Conservation (phyloP, 2,329 filamentous ascomycete species). For the Rasamsonia emersonii region DNA sequence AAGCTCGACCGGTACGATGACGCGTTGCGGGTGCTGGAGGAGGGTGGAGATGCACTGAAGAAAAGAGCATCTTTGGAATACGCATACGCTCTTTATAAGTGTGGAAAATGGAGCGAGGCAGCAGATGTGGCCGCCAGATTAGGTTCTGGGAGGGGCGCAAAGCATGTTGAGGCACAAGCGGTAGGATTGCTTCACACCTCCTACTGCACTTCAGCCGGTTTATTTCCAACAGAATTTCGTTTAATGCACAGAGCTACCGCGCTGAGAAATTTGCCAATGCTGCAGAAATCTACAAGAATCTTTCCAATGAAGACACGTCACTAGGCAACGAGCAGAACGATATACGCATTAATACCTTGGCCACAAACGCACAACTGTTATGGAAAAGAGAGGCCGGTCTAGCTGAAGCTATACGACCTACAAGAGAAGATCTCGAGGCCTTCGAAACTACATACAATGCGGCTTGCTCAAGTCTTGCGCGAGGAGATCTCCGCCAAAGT, state of each 20-base stretch:
- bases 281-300: slow-evolving; percentile 44
- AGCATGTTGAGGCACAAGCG: slow-evolving; percentile 55
- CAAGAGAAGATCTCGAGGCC: slow-evolving; percentile 51
- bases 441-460: slow-evolving; percentile 60
- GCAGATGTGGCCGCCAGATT: slow-evolving; percentile 40
- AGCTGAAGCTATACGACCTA: slow-evolving; percentile 45
- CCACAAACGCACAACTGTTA: slow-evolving; percentile 53
- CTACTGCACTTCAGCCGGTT: not conserved
- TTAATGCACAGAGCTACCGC: slow-evolving; percentile 39
- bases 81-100: slow-evolving; percentile 56
- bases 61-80: slow-evolving; percentile 50
- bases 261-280: slow-evolving; percentile 51
- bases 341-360: slow-evolving; percentile 52
- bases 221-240: not conserved
- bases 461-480: slow-evolving; percentile 54
- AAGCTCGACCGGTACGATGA: slow-evolving; percentile 58
- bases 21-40: slow-evolving; percentile 48
- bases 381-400: slow-evolving; percentile 48
- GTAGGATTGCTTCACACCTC: slow-evolving; percentile 28
- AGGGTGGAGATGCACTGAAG: slow-evolving; percentile 46
- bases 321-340: slow-evolving; percentile 48
- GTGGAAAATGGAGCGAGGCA: slow-evolving; percentile 47
- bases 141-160: slow-evolving; percentile 41
- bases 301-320: slow-evolving; percentile 34
- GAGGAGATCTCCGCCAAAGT: slow-evolving; percentile 50